Conservation (phyloP, 2,329 filamentous ascomycete species). For the Septoria petroselini region DNA sequence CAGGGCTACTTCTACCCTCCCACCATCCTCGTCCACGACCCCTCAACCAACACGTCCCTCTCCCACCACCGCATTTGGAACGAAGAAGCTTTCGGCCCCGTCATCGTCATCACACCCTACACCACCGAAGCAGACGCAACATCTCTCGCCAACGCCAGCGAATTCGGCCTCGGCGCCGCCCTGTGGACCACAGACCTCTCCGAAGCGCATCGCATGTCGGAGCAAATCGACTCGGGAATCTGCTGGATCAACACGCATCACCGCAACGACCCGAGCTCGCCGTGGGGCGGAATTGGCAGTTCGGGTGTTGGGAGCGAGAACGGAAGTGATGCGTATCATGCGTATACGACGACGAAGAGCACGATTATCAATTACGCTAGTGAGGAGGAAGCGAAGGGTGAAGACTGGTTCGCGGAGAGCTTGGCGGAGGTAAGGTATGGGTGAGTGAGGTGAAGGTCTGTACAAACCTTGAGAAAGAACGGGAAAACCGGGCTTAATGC, state of each 20-base stretch:
- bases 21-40: conserved; percentile 36
- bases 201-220: conserved; percentile 52
- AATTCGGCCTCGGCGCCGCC: conserved; percentile 52
- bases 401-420: conserved; percentile 67
- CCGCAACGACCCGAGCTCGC: conserved; percentile 67
- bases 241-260: conserved; percentile 64
- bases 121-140: conserved; percentile 44
- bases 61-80: conserved; percentile 41
- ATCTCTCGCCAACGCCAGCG: conserved; percentile 48
- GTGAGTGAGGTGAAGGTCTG: conserved; percentile 32
- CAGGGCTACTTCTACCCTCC: conserved; percentile 52
- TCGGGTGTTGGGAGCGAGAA: conserved; percentile 71
- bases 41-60: conserved; percentile 32
- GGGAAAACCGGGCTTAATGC: no score
- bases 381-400: conserved; percentile 50
- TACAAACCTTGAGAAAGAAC: no score
- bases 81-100: conserved; percentile 49
- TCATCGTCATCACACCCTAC: conserved; percentile 48
- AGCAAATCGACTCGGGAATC: conserved; percentile 62
- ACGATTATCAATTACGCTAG: conserved; percentile 67
- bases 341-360: conserved; percentile 57
- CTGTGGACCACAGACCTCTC: conserved; percentile 52
- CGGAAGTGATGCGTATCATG: conserved; percentile 53
- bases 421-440: conserved; percentile 59
- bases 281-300: conserved; percentile 64